Conservation (phyloP, 2,329 filamentous ascomycete species). For the Botrytis galanthina region DNA sequence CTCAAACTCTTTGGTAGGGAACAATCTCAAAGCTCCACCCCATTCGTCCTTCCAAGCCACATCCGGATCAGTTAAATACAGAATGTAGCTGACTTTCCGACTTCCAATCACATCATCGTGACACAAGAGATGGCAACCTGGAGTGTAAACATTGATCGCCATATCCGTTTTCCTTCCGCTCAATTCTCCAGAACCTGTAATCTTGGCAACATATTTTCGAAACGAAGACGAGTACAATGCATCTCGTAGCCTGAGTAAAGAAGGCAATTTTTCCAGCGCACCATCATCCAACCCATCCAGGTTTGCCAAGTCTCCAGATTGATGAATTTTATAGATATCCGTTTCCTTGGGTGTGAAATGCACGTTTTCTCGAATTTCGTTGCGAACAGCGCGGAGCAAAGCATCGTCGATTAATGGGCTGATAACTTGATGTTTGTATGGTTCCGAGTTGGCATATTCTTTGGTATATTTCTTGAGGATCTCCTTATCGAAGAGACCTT, state of each 20-base stretch:
- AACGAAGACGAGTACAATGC: slow-evolving; percentile 89
- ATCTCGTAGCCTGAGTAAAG: slow-evolving; percentile 87
- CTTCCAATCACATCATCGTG: slow-evolving; percentile 99
- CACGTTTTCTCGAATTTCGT: slow-evolving; percentile 86
- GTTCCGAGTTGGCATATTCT: slow-evolving; percentile 61
- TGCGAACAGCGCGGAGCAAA: slow-evolving; percentile 81
- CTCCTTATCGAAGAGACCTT: slow-evolving; percentile 61
- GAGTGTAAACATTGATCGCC: slow-evolving; percentile 98
- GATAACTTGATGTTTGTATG: slow-evolving; percentile 94
- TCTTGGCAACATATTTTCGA: slow-evolving; percentile 80
- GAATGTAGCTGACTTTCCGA: slow-evolving; percentile 90
- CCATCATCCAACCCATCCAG: slow-evolving; percentile 88
- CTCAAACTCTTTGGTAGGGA: slow-evolving; percentile 64
- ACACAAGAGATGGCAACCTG: slow-evolving; percentile 91
- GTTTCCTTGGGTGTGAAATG: slow-evolving; percentile 98
- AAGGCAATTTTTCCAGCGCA: slow-evolving; percentile 81
- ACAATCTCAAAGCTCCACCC: slow-evolving; percentile 89
- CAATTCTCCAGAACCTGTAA: slow-evolving; percentile 82
- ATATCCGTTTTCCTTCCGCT: slow-evolving; percentile 96
- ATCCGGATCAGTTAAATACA: slow-evolving; percentile 93
- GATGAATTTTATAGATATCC: slow-evolving; percentile 99
- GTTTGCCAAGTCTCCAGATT: slow-evolving; percentile 96
- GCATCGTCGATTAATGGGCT: slow-evolving; percentile 72
- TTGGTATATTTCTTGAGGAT: slow-evolving; percentile 58
- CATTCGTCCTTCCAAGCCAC: slow-evolving; percentile 85